Evolutionary conservation across 495 filamentous ascomycete genomes (phyloP).

Genomic region (Aspergillus baeticus): DNA sequence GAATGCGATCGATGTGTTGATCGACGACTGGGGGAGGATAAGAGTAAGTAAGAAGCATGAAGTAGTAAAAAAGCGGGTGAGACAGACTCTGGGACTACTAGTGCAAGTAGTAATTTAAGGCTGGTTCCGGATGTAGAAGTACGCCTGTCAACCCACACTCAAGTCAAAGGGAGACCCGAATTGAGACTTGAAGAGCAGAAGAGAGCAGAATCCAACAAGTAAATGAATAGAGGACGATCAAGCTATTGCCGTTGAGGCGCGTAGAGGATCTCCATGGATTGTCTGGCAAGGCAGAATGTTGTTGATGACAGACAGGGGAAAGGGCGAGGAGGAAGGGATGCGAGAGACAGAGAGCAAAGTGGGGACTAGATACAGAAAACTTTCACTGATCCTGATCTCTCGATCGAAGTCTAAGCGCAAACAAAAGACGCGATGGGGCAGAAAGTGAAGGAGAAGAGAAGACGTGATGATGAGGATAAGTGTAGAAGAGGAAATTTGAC

Average conservation of each 20-base stretch:
- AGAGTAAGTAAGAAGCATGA: constrained; percentile 4
- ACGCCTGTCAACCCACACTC: neutral
- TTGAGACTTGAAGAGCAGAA: neutral
- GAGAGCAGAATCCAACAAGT: neutral
- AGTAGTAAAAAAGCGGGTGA: constrained; percentile 5
- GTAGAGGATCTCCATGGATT: constrained; percentile 13
- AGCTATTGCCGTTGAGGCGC: constrained; percentile 4
- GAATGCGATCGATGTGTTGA: neutral
- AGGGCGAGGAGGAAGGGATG: constrained; percentile 3
- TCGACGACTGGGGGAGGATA: neutral
- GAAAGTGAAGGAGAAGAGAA: neutral
- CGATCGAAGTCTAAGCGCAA: neutral
- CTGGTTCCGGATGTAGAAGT: constrained; percentile 4
- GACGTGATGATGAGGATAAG: constrained; percentile 3
- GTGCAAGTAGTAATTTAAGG: constrained; percentile 1
- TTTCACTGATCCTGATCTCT: neutral
- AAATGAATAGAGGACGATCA: neutral
- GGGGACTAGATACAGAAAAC: neutral
- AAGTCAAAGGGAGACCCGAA: too few species aligned
- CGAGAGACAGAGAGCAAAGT: neutral
- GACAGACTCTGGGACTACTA: neutral
- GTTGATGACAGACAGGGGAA: constrained; percentile 12
- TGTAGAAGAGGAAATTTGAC: constrained; percentile 13
- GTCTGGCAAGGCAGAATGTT: constrained; percentile 1
- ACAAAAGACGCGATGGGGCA: neutral